Base-by-base conservation (phyloP, 768 basidiomycete genomes). In the Fistulinella prunicolor region DNA sequence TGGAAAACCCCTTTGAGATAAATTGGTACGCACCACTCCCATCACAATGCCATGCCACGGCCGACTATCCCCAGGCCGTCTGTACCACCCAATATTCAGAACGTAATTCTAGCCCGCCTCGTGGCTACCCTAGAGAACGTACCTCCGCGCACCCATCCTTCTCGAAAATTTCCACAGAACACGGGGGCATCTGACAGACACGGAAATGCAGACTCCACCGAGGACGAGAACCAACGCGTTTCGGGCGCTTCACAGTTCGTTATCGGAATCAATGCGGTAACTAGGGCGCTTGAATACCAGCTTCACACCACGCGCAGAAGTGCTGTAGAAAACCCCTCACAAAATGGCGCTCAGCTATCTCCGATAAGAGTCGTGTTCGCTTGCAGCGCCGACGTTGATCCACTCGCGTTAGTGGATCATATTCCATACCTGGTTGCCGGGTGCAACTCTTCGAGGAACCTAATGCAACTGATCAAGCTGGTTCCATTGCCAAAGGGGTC, bases 201-300 rank as follows among this genome's bases (percentile, higher is more conserved):
- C 30, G 49, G 38, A 20, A 69, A 58, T 40, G 10, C 61, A 70
- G 39, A 75, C 77, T 58, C 22, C 29, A 5, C 47, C 44, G 35
- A 49, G 40, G 50, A 46, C 30, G 30, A 28, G 6, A 10, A 10
- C 13, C 30, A 32, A 32, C 23, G 9, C 4, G 21, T 14, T 13
- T 20, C 34, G 9, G 30, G 36, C 20, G 41, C 38, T n/a, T 36
- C 47, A 9, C 78, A 84, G 60, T 49, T 85, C 28, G 63, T 72
- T 9, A 60, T 83, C 39, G 91, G 91, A n/a, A 84, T 93, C 51
- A 94, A 93, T 58, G 72, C 81, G 57, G 86, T 93, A 13, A 90
- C 90, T 1, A 84, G 79, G 62, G 71, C 73, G 23, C 73, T 94
- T 12, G 91, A 94, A 64, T 54, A 40, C 2, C 81, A 86, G 56